Evolutionary conservation across 176 grass and related monocot species (phyloP).

Genomic region (Phragmites australis): DNA sequence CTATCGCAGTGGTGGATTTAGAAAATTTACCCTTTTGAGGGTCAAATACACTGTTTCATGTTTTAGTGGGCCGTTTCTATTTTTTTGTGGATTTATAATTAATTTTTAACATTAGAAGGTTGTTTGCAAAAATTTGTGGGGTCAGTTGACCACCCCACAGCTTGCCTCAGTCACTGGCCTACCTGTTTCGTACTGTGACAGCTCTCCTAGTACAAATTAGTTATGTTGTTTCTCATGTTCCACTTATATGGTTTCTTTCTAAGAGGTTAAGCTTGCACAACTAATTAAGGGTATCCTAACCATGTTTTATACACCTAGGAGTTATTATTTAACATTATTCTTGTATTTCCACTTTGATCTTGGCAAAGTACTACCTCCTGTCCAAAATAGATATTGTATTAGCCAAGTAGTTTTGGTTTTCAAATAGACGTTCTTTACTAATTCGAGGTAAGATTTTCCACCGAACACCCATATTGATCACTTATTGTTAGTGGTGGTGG

Average conservation of each 20-base stretch:
- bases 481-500: not conserved
- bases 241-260: not conserved
- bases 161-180: not conserved
- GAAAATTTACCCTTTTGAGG: not conserved
- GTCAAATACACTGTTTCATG: not conserved
- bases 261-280: not conserved
- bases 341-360: not conserved
- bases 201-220: not conserved
- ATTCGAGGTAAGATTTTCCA: not conserved
- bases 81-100: not conserved
- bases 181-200: not conserved
- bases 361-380: conserved; percentile 8
- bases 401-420: not conserved
- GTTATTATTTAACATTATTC: conserved; percentile 12
- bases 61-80: not conserved
- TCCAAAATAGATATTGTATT: not conserved
- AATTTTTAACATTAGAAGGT: not conserved
- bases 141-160: too few species aligned
- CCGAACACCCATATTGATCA: not conserved
- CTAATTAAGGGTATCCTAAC: not conserved
- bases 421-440: not conserved
- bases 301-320: not conserved
- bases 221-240: conserved; percentile 20
- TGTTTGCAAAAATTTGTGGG: not conserved
- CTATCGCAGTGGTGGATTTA: not conserved